phyloP scores from a whole-genome alignment of 2,329 filamentous ascomycete genomes.

The Colletotrichum shisoi region DNA sequence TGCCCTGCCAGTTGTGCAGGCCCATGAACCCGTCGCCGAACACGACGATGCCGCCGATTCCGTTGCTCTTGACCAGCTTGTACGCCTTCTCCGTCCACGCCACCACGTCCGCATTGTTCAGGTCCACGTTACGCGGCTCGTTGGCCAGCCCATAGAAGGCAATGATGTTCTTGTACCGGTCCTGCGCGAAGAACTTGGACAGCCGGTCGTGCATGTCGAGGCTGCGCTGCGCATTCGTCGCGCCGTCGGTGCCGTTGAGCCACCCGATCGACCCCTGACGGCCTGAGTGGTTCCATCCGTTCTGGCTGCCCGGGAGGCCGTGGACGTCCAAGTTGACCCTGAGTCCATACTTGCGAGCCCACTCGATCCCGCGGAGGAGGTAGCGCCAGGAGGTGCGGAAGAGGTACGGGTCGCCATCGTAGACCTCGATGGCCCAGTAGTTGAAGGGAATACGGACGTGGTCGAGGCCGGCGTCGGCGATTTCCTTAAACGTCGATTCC shows the following conservation, averaged over 20 bases:
- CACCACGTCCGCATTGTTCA: constrained; percentile 72
- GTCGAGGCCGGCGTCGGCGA: constrained; percentile 86
- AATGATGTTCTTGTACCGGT: constrained; percentile 89
- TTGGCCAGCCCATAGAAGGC: constrained; percentile 94
- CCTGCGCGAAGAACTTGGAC: constrained; percentile 90
- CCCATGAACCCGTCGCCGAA: constrained; percentile 97
- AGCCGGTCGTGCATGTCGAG: constrained; percentile 87
- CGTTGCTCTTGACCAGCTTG: constrained; percentile 76
- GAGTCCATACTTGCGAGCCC: constrained; percentile 88
- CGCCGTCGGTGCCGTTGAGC: constrained; percentile 89
- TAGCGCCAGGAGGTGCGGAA: constrained; percentile 91
- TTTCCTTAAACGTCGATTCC: constrained; percentile 83
- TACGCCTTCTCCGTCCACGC: constrained; percentile 82
- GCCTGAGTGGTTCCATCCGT: constrained; percentile 97
- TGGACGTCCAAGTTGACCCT: constrained; percentile 94
- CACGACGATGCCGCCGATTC: constrained; percentile 74
- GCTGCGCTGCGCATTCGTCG: constrained; percentile 78
- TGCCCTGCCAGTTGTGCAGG: constrained; percentile 86
- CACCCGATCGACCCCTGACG: constrained; percentile 81
- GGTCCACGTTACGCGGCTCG: constrained; percentile 85
- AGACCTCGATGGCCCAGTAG: constrained; percentile 92
- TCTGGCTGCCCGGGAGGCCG: constrained; percentile 90
- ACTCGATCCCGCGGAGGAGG: constrained; percentile 90
- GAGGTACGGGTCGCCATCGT: constrained; percentile 87
- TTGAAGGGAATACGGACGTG: constrained; percentile 96